Percentiles rank a stretch among this genome's conserved stretches.
Conservation (phyloP, 345 rosid genomes). For the Melaleuca quinquenervia region DNA sequence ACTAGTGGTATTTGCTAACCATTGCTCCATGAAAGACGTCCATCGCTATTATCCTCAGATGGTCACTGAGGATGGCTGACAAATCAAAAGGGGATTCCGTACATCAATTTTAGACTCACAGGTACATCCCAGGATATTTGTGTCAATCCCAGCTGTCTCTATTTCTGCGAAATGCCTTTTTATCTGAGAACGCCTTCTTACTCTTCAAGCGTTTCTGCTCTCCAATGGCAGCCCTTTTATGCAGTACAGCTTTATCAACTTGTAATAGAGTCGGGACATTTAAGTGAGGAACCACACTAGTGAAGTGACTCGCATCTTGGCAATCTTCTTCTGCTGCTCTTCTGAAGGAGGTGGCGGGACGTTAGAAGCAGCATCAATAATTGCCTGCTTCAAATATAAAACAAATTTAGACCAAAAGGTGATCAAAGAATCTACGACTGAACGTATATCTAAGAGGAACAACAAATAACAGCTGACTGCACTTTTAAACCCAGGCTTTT, state of each 20-base stretch:
- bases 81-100: not conserved
- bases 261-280: not conserved
- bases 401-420: not conserved
- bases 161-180: constrained; percentile 78
- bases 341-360: constrained; percentile 98
- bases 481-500: not conserved
- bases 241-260: not conserved
- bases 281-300: not conserved
- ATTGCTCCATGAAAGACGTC: not conserved
- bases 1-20: not conserved
- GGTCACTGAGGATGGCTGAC: not conserved
- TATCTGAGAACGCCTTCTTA: constrained; percentile 68
- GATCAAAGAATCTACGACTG: not conserved
- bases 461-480: not conserved
- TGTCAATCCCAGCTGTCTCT: constrained; percentile 60
- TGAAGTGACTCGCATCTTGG: constrained; percentile 41
- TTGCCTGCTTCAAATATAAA: constrained; percentile 32
- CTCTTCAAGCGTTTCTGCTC: constrained; percentile 70
- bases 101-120: not conserved
- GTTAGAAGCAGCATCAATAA: constrained; percentile 83
- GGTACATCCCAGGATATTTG: not conserved
- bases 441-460: not conserved
- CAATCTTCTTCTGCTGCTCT: constrained; percentile 92
- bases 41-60: not conserved
- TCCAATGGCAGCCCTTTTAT: constrained; percentile 73